These are phyloP conservation scores for Vitis hybrid DNA, from an alignment of 177 flowering plant species.

Conservation along the genomic window DNA sequence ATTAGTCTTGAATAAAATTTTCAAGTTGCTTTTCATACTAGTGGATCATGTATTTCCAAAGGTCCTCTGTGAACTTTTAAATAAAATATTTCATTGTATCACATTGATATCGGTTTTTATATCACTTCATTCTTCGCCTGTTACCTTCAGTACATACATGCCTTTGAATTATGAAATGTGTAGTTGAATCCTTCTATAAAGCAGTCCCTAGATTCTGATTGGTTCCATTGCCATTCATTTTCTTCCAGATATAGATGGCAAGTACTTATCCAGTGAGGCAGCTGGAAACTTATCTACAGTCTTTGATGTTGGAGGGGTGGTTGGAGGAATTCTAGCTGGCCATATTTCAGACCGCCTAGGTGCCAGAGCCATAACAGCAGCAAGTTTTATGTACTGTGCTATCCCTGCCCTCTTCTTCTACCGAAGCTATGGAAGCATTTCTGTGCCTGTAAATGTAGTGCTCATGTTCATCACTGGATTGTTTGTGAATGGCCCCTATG, in stretches of 20 bases:
- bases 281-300: constrained; percentile 86
- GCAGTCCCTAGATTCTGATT: no score
- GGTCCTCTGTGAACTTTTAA: no score
- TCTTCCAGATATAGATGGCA: constrained; percentile 51
- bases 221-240: background rate
- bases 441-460: constrained; percentile 49
- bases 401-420: constrained; percentile 85
- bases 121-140: no score
- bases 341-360: constrained; percentile 76
- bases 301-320: constrained; percentile 91
- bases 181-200: background rate
- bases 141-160: background rate
- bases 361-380: constrained; percentile 94
- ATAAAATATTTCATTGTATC: no score
- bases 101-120: no score
- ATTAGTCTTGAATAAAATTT: no score
- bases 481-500: constrained; percentile 94
- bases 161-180: background rate
- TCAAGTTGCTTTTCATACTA: no score
- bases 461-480: constrained; percentile 86
- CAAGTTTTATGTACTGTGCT: constrained; percentile 87
- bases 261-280: constrained; percentile 59
- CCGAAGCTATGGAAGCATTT: constrained; percentile 66
- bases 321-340: constrained; percentile 94
- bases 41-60: no score